Percentiles rank a stretch among this genome's conserved stretches.
Conservation (phyloP, 192 early-diverging fungal genomes). For the Cladochytrium replicatum region DNA sequence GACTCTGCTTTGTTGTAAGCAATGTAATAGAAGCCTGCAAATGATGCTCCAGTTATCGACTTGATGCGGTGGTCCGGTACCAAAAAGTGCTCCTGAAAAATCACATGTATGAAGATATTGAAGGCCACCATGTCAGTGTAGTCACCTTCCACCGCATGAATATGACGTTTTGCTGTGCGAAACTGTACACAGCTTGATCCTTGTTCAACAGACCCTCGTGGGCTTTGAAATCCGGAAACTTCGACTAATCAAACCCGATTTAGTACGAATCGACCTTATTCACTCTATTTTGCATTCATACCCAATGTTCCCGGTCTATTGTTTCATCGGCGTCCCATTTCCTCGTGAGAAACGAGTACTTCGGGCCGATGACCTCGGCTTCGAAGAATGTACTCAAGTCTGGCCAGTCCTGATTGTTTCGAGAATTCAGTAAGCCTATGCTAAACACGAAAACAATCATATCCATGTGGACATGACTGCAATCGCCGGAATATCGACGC, state of each 20-base stretch:
- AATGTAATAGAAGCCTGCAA: slow-evolving; percentile 84
- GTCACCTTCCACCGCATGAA: slow-evolving; percentile 88
- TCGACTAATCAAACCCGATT: slow-evolving; percentile 13
- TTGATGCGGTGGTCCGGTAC: slow-evolving; percentile 76
- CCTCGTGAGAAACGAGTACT: slow-evolving; percentile 64
- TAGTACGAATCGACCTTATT: not conserved
- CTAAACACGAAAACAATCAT: too few relatives aligned
- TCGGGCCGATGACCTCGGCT: slow-evolving; percentile 74
- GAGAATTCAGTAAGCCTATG: not conserved
- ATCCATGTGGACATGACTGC: slow-evolving; percentile 6
- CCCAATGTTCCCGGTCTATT: slow-evolving; percentile 70
- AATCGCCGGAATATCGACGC: not conserved
- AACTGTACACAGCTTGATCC: slow-evolving; percentile 43
- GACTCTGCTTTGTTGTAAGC: slow-evolving; percentile 54
- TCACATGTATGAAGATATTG: not conserved
- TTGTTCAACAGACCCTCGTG: slow-evolving; percentile 23
- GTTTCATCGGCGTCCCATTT: slow-evolving; percentile 75
- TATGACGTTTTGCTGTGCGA: slow-evolving; percentile 51
- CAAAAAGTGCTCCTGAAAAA: slow-evolving; percentile 63
- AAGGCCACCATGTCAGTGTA: not conserved
- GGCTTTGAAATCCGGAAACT: slow-evolving; percentile 35
- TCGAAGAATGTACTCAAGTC: slow-evolving; percentile 80
- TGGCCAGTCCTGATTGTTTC: slow-evolving; percentile 48
- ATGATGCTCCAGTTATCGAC: slow-evolving; percentile 70
- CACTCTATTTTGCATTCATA: slow-evolving; percentile 22